These are phyloP conservation scores for Alternaria sp. DNA, from an alignment of 2,329 filamentous ascomycete genomes.

Conservation along the genomic window DNA sequence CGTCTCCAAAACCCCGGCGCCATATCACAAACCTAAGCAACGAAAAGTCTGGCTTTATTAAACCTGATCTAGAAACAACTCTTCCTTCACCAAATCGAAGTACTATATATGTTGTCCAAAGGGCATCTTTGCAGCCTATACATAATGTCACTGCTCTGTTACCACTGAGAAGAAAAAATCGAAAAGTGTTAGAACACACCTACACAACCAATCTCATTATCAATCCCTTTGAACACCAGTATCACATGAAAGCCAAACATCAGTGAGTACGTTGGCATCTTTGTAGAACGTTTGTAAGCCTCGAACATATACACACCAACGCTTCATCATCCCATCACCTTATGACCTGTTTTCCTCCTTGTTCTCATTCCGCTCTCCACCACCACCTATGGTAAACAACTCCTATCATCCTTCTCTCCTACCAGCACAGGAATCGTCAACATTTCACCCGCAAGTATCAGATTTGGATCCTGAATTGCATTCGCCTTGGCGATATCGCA, in stretches of 20 bases:
- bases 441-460: neutral
- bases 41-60: neutral
- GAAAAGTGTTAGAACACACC: neutral
- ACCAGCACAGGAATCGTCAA: neutral
- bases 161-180: neutral
- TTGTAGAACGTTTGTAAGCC: too few species aligned
- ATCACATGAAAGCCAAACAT: too few species aligned
- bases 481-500: constrained; percentile 5
- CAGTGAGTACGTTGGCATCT: too few species aligned
- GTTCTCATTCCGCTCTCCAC: too few species aligned
- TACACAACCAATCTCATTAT: too few species aligned
- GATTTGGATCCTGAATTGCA: neutral
- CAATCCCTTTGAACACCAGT: too few species aligned
- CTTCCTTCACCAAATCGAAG: neutral
- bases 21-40: neutral
- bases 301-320: too few species aligned
- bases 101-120: neutral
- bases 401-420: neutral
- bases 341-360: neutral
- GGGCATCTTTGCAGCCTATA: neutral
- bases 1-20: neutral
- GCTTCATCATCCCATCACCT: neutral
- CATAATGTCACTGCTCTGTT: neutral
- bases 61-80: neutral
- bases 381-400: neutral